Evolutionary conservation across 345 rosid genomes (phyloP), one percentile per base, ranked within the genome.

Genomic region (Cardiospermum halicacabum): DNA sequence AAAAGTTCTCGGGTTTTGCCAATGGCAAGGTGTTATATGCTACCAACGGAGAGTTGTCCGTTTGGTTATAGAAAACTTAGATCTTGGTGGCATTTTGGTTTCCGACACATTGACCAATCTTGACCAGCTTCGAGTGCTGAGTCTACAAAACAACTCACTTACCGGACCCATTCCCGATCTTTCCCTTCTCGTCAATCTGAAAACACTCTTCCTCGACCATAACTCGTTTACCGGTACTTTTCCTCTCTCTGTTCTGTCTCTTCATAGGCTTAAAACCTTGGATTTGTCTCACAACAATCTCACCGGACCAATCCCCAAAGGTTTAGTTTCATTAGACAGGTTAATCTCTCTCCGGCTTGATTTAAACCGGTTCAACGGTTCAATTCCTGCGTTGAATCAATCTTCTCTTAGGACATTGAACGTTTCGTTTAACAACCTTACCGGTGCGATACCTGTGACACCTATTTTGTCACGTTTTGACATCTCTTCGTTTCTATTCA

Each of bases 51-150:
- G 81, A 62, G 86, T 84, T 21, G 86, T 76, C 40, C 91, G 91
- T 37, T 78, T 89, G 24, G 80, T 88, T 58, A 58, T 88, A 34
- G 87, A 83, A 43, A 79, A 64, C 68, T 63, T 81, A 3, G 75
- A 73, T 64, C 93, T 88, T 37, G 85, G 85, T 53, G 98, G 98
- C 62, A 53, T 67, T 62, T 68, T 92, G 65, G 60, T 78, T 68
- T 70, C 87, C 45, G 60, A 75, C 78, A 78, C 96, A 2, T 53
- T 92, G 65, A 72, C 83, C 48, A 73, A 66, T 32, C 96, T 92
- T 45, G 90, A 77, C 78, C 90, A 92, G 82, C 96, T 92, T 22
- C 89, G 98, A 3, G 97, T 92, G 56, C 82, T 92, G 45, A 80
- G 93, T 69, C 94, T 92, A 27, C 89, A 87, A 45, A 89, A 86